Evolutionary conservation across 1,139 yeast species (phyloP).

Genomic region (Hanseniaspora uvarum): DNA sequence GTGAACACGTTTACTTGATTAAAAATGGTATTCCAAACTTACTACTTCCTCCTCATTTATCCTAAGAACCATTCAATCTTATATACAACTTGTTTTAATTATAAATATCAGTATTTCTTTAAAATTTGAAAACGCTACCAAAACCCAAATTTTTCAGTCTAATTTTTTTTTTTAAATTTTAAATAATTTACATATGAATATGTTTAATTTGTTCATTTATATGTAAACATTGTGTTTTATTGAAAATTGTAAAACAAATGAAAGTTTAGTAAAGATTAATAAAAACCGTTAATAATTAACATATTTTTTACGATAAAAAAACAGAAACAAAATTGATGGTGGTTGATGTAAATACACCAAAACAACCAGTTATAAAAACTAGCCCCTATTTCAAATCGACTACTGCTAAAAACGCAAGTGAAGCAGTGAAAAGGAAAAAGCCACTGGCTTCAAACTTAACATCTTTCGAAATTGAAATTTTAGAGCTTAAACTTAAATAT

Average conservation of each 20-base stretch:
- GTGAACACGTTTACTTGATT: constrained; percentile 79
- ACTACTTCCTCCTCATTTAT: constrained; percentile 85
- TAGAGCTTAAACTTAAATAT: constrained; percentile 50
- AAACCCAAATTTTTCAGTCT: too few relatives aligned
- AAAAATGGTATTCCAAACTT: constrained; percentile 92
- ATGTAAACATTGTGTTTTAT: too few relatives aligned
- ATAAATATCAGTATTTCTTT: too few relatives aligned
- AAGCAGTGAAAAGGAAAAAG: not conserved
- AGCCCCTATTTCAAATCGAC: not conserved
- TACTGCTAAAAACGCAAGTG: not conserved
- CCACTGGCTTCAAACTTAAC: constrained; percentile 36
- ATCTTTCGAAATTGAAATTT: constrained; percentile 70
- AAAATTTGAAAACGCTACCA: not conserved
- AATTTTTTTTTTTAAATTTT: too few relatives aligned
- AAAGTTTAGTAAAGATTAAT: too few relatives aligned
- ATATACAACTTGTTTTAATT: not conserved
- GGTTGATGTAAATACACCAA: not conserved
- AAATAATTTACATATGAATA: too few relatives aligned
- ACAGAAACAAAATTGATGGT: not conserved
- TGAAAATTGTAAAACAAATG: too few relatives aligned
- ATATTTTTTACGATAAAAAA: too few relatives aligned
- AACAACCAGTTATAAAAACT: not conserved
- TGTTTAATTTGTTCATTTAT: too few relatives aligned
- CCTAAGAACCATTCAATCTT: constrained; percentile 28
- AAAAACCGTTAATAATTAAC: too few relatives aligned